These are phyloP conservation scores for Lachancea lanzarotensis DNA, from an alignment of 805 yeast species.

Conservation along the genomic window DNA sequence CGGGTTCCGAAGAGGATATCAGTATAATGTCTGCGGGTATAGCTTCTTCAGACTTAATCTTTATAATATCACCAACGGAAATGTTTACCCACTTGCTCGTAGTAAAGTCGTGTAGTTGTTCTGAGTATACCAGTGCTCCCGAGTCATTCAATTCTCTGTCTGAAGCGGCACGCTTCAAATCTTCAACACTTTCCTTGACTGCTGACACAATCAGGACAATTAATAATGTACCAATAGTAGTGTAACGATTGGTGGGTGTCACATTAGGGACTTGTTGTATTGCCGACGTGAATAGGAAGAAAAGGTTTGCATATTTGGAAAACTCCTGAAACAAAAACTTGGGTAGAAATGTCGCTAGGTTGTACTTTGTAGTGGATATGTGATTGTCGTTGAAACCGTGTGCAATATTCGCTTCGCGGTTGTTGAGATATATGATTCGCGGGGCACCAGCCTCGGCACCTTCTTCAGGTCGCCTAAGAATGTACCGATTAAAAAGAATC, in stretches of 20 bases:
- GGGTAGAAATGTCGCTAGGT: slow-evolving; percentile 86
- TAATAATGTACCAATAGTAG: slow-evolving; percentile 86
- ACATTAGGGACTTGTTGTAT: slow-evolving; percentile 97
- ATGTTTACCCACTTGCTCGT: slow-evolving; percentile 78
- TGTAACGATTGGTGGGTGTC: slow-evolving; percentile 91
- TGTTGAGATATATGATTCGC: slow-evolving; percentile 62
- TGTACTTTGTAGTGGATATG: slow-evolving; percentile 92
- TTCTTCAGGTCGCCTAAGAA: slow-evolving; percentile 26
- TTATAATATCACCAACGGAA: slow-evolving; percentile 84
- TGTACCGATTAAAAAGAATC: slow-evolving; percentile 33
- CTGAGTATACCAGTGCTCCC: slow-evolving; percentile 55
- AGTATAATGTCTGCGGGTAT: slow-evolving; percentile 90
- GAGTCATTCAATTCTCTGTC: slow-evolving; percentile 87
- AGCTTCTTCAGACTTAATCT: slow-evolving; percentile 78
- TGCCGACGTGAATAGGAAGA: slow-evolving; percentile 83
- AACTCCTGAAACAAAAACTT: slow-evolving; percentile 95
- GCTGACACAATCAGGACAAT: slow-evolving; percentile 89
- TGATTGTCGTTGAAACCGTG: slow-evolving; percentile 70
- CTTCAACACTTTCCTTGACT: slow-evolving; percentile 84
- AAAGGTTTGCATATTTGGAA: slow-evolving; percentile 92
- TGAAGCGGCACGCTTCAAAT: slow-evolving; percentile 77
- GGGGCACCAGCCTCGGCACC: slow-evolving; percentile 38
- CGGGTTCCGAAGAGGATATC: slow-evolving; percentile 92
- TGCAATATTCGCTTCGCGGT: slow-evolving; percentile 46
- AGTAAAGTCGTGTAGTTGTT: slow-evolving; percentile 53